Percentiles rank a stretch among this genome's conserved stretches.
These are phyloP conservation scores for Chlamydomonas reinhardtii DNA, from an alignment of 163 green algal genomes.

Conservation along the genomic window DNA sequence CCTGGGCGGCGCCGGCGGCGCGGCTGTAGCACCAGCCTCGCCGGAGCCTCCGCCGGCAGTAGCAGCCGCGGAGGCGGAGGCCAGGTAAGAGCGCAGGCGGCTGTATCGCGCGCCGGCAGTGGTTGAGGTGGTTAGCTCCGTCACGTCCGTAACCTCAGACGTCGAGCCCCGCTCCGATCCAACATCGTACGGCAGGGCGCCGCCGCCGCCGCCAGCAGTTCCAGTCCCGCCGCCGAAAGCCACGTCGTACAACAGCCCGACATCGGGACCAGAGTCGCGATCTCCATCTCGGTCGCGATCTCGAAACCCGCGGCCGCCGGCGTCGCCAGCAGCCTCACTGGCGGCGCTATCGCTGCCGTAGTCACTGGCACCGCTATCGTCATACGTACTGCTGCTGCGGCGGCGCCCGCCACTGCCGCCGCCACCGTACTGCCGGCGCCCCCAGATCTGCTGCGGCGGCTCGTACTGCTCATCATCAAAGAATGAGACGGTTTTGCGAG, in stretches of 20 bases:
- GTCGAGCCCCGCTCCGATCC: background rate
- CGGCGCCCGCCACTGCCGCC: too few relatives aligned
- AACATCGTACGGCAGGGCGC: background rate
- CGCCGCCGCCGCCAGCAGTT: background rate
- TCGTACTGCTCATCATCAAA: slow-evolving; percentile 46
- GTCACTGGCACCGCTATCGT: slow-evolving; percentile 1
- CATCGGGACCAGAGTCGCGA: too few relatives aligned
- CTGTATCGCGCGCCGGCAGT: slow-evolving; percentile 16
- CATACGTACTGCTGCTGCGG: slow-evolving; percentile 11
- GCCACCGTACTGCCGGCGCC: background rate
- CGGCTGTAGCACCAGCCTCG: too few relatives aligned
- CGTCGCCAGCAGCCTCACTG: background rate
- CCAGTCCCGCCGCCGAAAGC: background rate
- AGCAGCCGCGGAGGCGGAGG: background rate
- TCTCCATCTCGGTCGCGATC: too few relatives aligned
- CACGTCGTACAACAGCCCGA: too few relatives aligned
- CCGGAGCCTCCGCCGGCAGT: too few relatives aligned
- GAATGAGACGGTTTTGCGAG: slow-evolving; percentile 40
- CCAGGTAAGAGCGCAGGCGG: slow-evolving; percentile 30
- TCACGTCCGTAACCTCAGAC: background rate
- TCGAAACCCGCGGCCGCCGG: too few relatives aligned
- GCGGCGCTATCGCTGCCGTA: too few relatives aligned
- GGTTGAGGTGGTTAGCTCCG: slow-evolving; percentile 13
- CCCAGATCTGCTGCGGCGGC: background rate
- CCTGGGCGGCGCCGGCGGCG: too few relatives aligned